Percentiles rank a stretch among this genome's conserved stretches.
phyloP scores from a whole-genome alignment of 73 alveolate species.

The Tetrahymena malaccensis region DNA sequence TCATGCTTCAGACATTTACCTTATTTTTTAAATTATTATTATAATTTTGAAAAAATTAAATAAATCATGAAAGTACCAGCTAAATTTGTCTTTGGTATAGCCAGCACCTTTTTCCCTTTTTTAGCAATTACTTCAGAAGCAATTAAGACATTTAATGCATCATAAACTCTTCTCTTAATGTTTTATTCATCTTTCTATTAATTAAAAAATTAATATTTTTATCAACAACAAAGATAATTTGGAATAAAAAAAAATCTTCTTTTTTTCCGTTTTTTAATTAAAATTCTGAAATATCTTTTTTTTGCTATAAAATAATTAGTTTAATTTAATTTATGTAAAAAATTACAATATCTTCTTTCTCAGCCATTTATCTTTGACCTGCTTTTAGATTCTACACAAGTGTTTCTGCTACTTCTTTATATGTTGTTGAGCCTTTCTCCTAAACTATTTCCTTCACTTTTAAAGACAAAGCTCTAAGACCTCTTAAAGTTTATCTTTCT shows the following conservation, averaged over 20 bases:
- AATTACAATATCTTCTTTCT: not conserved
- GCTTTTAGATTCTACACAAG: not conserved
- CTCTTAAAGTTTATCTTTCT: not conserved
- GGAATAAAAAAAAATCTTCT: too few species aligned
- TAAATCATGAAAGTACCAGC: not conserved
- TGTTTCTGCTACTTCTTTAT: not conserved
- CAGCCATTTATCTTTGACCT: not conserved
- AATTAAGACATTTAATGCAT: slow-evolving; percentile 77
- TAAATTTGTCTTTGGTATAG: not conserved
- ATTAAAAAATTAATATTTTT: not conserved
- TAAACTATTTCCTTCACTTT: not conserved
- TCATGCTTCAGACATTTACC: not conserved
- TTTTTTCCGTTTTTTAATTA: too few species aligned
- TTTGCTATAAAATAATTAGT: not conserved
- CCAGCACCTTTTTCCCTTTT: slow-evolving; percentile 30
- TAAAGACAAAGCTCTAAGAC: not conserved
- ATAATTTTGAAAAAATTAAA: not conserved
- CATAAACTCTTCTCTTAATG: slow-evolving; percentile 84
- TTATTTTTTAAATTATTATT: not conserved
- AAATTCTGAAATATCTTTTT: not conserved
- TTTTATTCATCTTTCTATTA: slow-evolving; percentile 58
- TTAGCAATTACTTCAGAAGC: slow-evolving; percentile 69
- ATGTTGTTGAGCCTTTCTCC: not conserved
- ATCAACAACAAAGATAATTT: too few species aligned
- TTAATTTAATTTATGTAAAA: not conserved